Evolutionary conservation across 192 early-diverging fungal genomes (phyloP).

Genomic region (Cetraspora pellucida): DNA sequence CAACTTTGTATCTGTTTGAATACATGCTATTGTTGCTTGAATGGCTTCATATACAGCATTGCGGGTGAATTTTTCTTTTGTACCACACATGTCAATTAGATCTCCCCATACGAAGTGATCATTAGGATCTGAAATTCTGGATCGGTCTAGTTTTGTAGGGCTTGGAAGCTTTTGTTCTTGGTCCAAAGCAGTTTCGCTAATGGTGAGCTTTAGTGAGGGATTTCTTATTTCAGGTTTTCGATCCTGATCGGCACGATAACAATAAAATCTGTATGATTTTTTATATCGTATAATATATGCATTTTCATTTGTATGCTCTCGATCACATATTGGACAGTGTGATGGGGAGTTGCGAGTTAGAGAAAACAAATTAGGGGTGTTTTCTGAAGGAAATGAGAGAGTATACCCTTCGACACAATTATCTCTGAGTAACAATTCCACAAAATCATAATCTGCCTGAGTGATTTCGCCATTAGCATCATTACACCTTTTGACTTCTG

Average conservation of each 20-base stretch:
- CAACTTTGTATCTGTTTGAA: conserved; percentile 17
- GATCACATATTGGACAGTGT: conserved; percentile 6
- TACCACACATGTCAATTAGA: background rate
- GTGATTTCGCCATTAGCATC: background rate
- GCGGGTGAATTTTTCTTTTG: background rate
- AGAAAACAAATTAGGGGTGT: background rate
- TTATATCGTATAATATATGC: conserved; percentile 11
- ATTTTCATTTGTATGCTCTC: too few relatives aligned
- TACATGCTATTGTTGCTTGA: background rate
- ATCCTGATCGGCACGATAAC: conserved; percentile 1
- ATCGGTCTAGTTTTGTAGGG: background rate
- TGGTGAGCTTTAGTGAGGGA: background rate
- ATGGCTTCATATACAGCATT: conserved; percentile 18
- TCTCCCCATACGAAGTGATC: background rate
- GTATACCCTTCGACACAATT: background rate
- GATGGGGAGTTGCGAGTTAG: background rate
- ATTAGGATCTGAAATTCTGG: conserved; percentile 14
- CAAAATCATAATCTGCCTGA: background rate
- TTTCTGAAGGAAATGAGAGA: background rate
- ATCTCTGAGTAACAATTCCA: background rate
- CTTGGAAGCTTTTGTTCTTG: background rate
- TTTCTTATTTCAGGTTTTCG: background rate
- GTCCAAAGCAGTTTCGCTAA: background rate
- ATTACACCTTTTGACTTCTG: background rate
- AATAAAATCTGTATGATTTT: background rate